Evolutionary conservation across 2,329 filamentous ascomycete species (phyloP).

Genomic region (Cadophora malorum): DNA sequence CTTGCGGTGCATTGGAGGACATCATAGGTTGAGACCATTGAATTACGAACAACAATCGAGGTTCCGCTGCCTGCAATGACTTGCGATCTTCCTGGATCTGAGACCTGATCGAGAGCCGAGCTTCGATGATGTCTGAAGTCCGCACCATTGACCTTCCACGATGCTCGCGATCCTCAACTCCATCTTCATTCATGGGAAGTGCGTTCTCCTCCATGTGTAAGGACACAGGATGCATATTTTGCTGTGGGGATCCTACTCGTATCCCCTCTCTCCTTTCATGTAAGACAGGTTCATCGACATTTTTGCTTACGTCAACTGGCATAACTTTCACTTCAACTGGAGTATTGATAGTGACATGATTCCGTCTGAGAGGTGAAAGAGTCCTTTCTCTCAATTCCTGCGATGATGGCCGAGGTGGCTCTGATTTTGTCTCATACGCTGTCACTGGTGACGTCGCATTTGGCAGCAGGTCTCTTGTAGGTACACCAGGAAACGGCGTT

Average conservation of each 20-base stretch:
- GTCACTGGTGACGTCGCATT: background rate
- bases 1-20: background rate
- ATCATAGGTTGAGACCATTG: background rate
- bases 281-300: too few relatives aligned
- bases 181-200: background rate
- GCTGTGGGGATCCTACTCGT: too few relatives aligned
- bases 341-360: background rate
- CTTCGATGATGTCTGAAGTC: slow-evolving; percentile 34
- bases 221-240: too few relatives aligned
- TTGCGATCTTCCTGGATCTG: slow-evolving; percentile 4
- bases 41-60: background rate
- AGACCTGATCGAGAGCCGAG: slow-evolving; percentile 24
- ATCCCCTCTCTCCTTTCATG: too few relatives aligned
- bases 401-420: background rate
- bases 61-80: background rate
- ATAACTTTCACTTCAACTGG: slow-evolving; percentile 26
- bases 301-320: background rate
- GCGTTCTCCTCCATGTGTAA: too few relatives aligned
- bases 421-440: background rate
- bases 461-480: background rate
- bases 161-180: slow-evolving; percentile 3
- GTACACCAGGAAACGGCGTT: background rate
- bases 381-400: slow-evolving; percentile 8
- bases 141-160: slow-evolving; percentile 35
- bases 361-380: slow-evolving; percentile 22